Conservation (phyloP, 2,329 filamentous ascomycete species). For the Proliferodiscus dingleyae region DNA sequence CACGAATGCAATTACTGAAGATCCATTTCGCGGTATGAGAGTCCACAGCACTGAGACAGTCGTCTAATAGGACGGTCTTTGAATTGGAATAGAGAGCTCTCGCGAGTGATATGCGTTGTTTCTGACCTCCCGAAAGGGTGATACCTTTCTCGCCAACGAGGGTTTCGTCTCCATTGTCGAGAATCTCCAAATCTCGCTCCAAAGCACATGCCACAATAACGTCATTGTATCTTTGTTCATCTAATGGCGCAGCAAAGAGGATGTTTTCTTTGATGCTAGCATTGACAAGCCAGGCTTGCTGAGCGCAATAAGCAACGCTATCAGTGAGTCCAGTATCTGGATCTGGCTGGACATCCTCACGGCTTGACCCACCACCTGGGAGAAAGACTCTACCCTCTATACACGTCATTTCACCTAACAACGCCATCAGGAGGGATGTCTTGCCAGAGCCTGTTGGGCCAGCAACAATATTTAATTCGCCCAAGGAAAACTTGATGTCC, state of each 20-base stretch:
- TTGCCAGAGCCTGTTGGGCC: slow-evolving; percentile 94
- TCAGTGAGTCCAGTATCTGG: slow-evolving; percentile 83
- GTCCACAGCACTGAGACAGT: slow-evolving; percentile 94
- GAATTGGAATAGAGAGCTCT: slow-evolving; percentile 95
- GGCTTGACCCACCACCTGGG: slow-evolving; percentile 71
- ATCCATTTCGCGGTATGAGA: slow-evolving; percentile 98
- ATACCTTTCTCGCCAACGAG: slow-evolving; percentile 97
- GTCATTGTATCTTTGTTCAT: slow-evolving; percentile 77
- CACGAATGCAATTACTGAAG: slow-evolving; percentile 86
- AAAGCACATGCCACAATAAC: slow-evolving; percentile 89
- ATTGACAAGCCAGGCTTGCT: slow-evolving; percentile 95
- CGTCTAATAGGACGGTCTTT: slow-evolving; percentile 83
- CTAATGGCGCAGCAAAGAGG: slow-evolving; percentile 74
- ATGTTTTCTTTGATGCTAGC: slow-evolving; percentile 96
- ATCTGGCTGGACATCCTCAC: slow-evolving; percentile 78
- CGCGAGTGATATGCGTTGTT: slow-evolving; percentile 95
- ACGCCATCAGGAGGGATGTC: slow-evolving; percentile 90
- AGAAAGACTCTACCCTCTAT: slow-evolving; percentile 76
- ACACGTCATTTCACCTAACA: slow-evolving; percentile 93
- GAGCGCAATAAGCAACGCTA: slow-evolving; percentile 91
- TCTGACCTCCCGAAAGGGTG: slow-evolving; percentile 92
- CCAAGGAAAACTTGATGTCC: slow-evolving; percentile 75
- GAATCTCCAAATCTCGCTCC: slow-evolving; percentile 84
- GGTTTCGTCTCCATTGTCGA: slow-evolving; percentile 89
- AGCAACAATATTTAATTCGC: slow-evolving; percentile 85